These are phyloP conservation scores for Phialophora verrucosa DNA, from an alignment of 2,329 filamentous ascomycete species.

Conservation along the genomic window DNA sequence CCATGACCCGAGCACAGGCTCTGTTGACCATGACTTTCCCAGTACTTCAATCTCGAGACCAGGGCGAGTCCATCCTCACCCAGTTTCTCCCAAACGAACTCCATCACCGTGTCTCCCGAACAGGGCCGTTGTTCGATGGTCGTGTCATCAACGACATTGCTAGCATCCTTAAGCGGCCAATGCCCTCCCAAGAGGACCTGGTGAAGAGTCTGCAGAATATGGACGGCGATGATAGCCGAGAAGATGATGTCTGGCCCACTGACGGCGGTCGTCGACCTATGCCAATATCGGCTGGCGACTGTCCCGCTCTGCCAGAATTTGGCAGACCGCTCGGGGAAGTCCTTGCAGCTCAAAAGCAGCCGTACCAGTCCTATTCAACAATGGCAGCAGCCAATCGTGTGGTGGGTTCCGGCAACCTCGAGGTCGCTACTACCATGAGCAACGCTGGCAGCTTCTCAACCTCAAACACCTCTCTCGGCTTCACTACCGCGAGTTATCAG, in stretches of 20 bases:
- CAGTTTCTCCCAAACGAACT: conserved; percentile 68
- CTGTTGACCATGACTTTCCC: conserved; percentile 86
- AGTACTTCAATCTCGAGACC: conserved; percentile 65
- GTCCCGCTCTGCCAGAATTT: conserved; percentile 18
- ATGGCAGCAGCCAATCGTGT: background rate
- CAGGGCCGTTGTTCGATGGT: conserved; percentile 73
- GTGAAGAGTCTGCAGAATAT: conserved; percentile 56
- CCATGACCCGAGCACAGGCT: conserved; percentile 91
- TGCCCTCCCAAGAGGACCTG: conserved; percentile 63
- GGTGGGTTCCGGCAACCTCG: conserved; percentile 36
- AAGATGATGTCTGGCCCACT: conserved; percentile 72
- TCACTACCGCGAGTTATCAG: conserved; percentile 67
- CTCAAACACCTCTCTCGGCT: conserved; percentile 55
- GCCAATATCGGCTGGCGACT: conserved; percentile 40
- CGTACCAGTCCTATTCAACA: conserved; percentile 7
- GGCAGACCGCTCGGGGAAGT: conserved; percentile 28
- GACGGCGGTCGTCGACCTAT: conserved; percentile 60
- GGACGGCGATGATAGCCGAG: conserved; percentile 52
- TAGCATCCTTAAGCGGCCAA: conserved; percentile 69
- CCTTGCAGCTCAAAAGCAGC: conserved; percentile 16
- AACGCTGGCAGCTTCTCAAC: conserved; percentile 48
- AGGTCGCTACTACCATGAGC: conserved; percentile 68
- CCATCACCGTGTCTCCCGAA: conserved; percentile 61
- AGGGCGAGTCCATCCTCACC: conserved; percentile 70
- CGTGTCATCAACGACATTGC: conserved; percentile 69